Evolutionary conservation across 139 green algal genomes (phyloP).

Genomic region (Chlamydomonas incerta): DNA sequence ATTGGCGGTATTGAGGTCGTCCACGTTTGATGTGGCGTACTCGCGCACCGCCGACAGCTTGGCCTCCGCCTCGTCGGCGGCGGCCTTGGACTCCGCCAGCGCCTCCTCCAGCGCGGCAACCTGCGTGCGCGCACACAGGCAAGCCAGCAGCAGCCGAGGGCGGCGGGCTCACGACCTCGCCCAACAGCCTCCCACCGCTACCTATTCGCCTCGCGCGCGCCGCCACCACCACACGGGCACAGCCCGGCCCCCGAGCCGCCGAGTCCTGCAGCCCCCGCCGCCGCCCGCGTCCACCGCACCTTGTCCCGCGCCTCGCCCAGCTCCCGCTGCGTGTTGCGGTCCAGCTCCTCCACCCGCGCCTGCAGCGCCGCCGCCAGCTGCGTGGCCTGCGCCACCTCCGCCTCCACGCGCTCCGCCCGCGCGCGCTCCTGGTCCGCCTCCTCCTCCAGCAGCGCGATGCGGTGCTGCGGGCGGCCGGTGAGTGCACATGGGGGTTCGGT

Average conservation of each 20-base stretch:
- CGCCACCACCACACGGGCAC: too few relatives aligned
- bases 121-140: neutral
- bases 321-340: conserved; percentile 22
- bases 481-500: too few relatives aligned
- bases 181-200: too few relatives aligned
- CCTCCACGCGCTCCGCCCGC: conserved; percentile 2
- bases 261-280: neutral
- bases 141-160: too few relatives aligned
- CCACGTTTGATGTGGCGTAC: conserved; percentile 26
- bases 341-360: neutral
- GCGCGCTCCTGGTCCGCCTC: conserved; percentile 7
- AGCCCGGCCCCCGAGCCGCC: too few relatives aligned
- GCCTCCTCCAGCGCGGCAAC: neutral
- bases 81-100: neutral
- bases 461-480: too few relatives aligned
- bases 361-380: conserved; percentile 8
- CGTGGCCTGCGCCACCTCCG: neutral
- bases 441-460: neutral
- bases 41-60: conserved; percentile 25
- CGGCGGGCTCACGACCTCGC: too few relatives aligned
- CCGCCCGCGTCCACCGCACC: neutral
- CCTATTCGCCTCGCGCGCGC: too few relatives aligned
- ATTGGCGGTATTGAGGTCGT: conserved; percentile 6
- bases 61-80: neutral
- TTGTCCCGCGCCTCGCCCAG: neutral